These are phyloP conservation scores for Zygoascus bituminiphila DNA, from an alignment of 805 yeast genomes.

Conservation along the genomic window DNA sequence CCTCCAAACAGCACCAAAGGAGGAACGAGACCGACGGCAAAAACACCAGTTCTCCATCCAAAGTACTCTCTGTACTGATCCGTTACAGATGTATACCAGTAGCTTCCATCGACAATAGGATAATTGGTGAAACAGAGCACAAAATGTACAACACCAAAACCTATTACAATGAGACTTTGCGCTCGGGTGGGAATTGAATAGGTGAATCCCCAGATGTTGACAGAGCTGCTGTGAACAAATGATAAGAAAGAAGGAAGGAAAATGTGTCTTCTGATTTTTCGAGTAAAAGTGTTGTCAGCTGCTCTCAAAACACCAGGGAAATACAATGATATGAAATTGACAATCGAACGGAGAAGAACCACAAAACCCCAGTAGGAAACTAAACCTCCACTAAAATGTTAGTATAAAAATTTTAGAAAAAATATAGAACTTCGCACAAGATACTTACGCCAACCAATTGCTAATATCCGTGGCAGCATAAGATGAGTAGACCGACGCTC, in stretches of 20 bases:
- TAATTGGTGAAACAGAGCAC: slow-evolving; percentile 19
- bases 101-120: slow-evolving; percentile 3
- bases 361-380: slow-evolving; percentile 10
- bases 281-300: slow-evolving; percentile 11
- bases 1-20: slow-evolving; percentile 51
- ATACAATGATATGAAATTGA: slow-evolving; percentile 4
- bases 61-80: not conserved
- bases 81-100: not conserved
- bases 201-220: slow-evolving; percentile 7
- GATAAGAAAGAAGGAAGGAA: slow-evolving; percentile 25
- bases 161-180: slow-evolving; percentile 28
- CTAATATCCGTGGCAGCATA: not conserved
- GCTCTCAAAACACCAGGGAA: slow-evolving; percentile 13
- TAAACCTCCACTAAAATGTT: slow-evolving; percentile 3
- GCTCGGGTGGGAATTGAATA: slow-evolving; percentile 30
- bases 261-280: slow-evolving; percentile 15
- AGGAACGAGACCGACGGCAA: slow-evolving; percentile 41
- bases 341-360: slow-evolving; percentile 2
- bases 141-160: slow-evolving; percentile 24
- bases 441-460: not conserved
- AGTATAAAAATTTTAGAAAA: not conserved
- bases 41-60: slow-evolving; percentile 19
- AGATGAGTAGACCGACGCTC: not conserved
- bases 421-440: not conserved
- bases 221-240: slow-evolving; percentile 17